Evolutionary conservation across 2,329 filamentous ascomycete genomes (phyloP).

Genomic region (Moelleriella libera): DNA sequence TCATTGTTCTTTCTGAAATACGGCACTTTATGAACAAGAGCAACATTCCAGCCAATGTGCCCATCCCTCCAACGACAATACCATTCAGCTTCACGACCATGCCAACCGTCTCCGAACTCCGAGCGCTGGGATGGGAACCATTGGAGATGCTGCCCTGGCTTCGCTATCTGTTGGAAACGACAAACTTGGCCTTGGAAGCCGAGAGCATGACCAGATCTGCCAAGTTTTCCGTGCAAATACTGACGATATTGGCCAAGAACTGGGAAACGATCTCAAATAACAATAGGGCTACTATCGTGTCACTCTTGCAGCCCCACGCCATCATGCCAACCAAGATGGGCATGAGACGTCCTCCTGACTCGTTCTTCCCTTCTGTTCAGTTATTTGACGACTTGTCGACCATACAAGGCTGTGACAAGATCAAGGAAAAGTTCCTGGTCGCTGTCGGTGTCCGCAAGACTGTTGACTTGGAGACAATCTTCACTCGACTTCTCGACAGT

Average conservation of each 20-base stretch:
- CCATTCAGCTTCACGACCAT: conserved; percentile 70
- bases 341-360: conserved; percentile 72
- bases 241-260: conserved; percentile 71
- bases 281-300: conserved; percentile 51
- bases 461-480: conserved; percentile 86
- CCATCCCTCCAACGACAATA: conserved; percentile 68
- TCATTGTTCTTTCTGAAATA: conserved; percentile 67
- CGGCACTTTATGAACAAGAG: conserved; percentile 60
- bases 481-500: conserved; percentile 63
- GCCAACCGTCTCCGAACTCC: conserved; percentile 53
- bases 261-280: conserved; percentile 67
- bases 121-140: conserved; percentile 74
- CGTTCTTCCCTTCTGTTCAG: conserved; percentile 88
- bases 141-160: conserved; percentile 80
- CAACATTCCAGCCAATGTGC: conserved; percentile 68
- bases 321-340: conserved; percentile 84
- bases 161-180: conserved; percentile 59
- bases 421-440: conserved; percentile 82
- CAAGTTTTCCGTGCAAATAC: conserved; percentile 61
- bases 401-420: conserved; percentile 57
- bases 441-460: conserved; percentile 85
- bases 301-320: conserved; percentile 51
- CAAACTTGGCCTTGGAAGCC: conserved; percentile 41
- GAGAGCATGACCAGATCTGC: conserved; percentile 59
- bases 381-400: conserved; percentile 87